Evolutionary conservation across 2,329 filamentous ascomycete genomes (phyloP), one percentile per base, ranked within the genome.

Genomic region (Fusarium fujikuroi): DNA sequence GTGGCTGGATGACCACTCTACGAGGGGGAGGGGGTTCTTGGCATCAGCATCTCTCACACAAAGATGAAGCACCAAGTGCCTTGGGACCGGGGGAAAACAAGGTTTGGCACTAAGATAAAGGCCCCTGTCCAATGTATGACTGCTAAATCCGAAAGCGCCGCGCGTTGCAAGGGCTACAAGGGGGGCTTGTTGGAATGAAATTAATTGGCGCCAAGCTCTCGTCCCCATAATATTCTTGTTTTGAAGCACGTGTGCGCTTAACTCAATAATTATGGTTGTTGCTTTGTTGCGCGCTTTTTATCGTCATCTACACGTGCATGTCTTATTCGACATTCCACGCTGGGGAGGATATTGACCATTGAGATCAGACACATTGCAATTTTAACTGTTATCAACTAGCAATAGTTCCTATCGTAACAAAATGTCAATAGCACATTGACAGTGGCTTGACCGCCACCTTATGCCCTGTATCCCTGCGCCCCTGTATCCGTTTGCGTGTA

Each of bases 41-140:
- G 66, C 66, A 58, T 56, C 34, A 52, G 36, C 65, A 53, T 62
- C 65, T 68, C 63, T 53, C 42, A 54, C 65, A 68, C 63, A 42
- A n/a, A 54, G 58, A 49, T 68, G 65, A 68, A 68, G 65, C 65
- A 68, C 63, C 25, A 50, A 68, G 42, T 63, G 65, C 54, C 62
- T 30, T 25, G 23, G 23, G 30, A 49, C 46, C 9, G 16, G 43
- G 23, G 43, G 21, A 10, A 32, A 63, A 59, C 53, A 63, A 63
- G 60, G 52, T 63, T 63, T 39, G 30, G 28, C 46, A 23, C 58
- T 60, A 60, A 28, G 42, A 50, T 36, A 30, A 19, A 3, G 39
- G 21, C 39, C 40, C 53, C 42, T 46, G 53, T 32, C 25, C 42
- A n/a, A 34, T 60, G 52, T 60, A n/a, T 58, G 34, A 37, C n/a